phyloP scores from a whole-genome alignment of 2,329 filamentous ascomycete species.

The Botrytis hyacinthi region DNA sequence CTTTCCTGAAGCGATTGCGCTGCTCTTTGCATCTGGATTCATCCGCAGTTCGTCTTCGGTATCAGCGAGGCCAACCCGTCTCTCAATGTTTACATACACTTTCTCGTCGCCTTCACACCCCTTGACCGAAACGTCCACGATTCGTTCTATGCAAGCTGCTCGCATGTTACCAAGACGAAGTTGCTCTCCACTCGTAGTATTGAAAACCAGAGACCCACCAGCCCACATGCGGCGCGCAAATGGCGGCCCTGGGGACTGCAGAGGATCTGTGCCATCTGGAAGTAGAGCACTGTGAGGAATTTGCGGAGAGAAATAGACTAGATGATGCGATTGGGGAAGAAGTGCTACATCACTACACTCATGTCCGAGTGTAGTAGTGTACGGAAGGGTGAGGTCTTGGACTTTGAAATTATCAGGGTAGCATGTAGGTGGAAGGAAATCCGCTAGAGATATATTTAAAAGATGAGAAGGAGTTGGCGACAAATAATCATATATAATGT shows the following conservation, averaged over 20 bases:
- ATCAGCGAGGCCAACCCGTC: conserved; percentile 31
- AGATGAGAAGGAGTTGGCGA: conserved; percentile 63
- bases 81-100: conserved; percentile 36
- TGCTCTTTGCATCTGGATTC: conserved; percentile 26
- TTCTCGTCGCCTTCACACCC: conserved; percentile 34
- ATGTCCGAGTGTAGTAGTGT: background rate
- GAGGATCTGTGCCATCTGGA: conserved; percentile 78
- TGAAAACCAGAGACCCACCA: conserved; percentile 68
- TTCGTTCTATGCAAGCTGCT: conserved; percentile 47
- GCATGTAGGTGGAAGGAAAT: conserved; percentile 48
- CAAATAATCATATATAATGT: conserved; percentile 48
- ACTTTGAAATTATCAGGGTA: conserved; percentile 27
- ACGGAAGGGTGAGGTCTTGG: conserved; percentile 27
- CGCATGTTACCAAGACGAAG: conserved; percentile 40
- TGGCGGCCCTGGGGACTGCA: conserved; percentile 70
- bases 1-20: background rate
- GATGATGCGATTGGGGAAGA: conserved; percentile 67
- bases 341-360: background rate
- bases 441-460: conserved; percentile 59
- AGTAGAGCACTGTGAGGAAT: conserved; percentile 61
- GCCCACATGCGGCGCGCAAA: conserved; percentile 86
- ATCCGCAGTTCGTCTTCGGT: conserved; percentile 29
- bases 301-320: conserved; percentile 82
- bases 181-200: conserved; percentile 25
- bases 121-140: conserved; percentile 43